Percentiles rank a stretch among this genome's conserved stretches.
These are phyloP conservation scores for Suhomyces guaymorum DNA, from an alignment of 1,139 yeast species.

Conservation along the genomic window DNA sequence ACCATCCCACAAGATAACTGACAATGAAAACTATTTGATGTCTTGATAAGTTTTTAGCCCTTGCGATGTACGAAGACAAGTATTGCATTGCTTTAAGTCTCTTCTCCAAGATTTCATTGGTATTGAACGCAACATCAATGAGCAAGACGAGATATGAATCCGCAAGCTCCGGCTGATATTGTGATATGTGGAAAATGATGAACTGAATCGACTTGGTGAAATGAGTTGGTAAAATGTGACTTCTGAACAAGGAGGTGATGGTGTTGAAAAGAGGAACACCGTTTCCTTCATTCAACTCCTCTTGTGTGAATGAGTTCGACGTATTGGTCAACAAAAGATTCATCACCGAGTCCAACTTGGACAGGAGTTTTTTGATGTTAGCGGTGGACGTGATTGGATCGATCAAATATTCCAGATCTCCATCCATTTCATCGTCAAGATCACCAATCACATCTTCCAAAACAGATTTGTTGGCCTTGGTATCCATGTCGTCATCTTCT, in stretches of 20 bases:
- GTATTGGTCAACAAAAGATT: slow-evolving; percentile 55
- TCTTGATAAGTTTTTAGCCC: slow-evolving; percentile 73
- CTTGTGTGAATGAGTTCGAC: slow-evolving; percentile 49
- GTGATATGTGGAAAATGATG: slow-evolving; percentile 77
- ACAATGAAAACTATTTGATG: slow-evolving; percentile 78
- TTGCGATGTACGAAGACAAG: slow-evolving; percentile 84
- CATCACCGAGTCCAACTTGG: slow-evolving; percentile 71
- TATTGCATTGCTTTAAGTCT: slow-evolving; percentile 90
- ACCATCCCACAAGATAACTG: slow-evolving; percentile 79
- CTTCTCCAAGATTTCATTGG: slow-evolving; percentile 67
- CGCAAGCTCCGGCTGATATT: slow-evolving; percentile 75
- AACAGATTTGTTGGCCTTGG: slow-evolving; percentile 21
- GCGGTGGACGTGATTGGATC: slow-evolving; percentile 48
- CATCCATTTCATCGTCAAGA: slow-evolving; percentile 30
- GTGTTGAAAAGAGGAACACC: slow-evolving; percentile 78
- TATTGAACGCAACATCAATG: slow-evolving; percentile 77
- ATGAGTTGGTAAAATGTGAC: slow-evolving; percentile 88
- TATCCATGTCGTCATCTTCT: slow-evolving; percentile 21
- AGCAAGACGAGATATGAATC: slow-evolving; percentile 83
- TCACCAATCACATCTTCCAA: slow-evolving; percentile 22
- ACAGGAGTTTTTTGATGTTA: slow-evolving; percentile 57
- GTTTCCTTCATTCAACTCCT: slow-evolving; percentile 56
- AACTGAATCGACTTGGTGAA: slow-evolving; percentile 90
- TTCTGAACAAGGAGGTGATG: slow-evolving; percentile 71
- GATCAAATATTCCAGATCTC: slow-evolving; percentile 42